phyloP scores from a whole-genome alignment of 2,329 filamentous ascomycete species.

The Neurospora sp. region DNA sequence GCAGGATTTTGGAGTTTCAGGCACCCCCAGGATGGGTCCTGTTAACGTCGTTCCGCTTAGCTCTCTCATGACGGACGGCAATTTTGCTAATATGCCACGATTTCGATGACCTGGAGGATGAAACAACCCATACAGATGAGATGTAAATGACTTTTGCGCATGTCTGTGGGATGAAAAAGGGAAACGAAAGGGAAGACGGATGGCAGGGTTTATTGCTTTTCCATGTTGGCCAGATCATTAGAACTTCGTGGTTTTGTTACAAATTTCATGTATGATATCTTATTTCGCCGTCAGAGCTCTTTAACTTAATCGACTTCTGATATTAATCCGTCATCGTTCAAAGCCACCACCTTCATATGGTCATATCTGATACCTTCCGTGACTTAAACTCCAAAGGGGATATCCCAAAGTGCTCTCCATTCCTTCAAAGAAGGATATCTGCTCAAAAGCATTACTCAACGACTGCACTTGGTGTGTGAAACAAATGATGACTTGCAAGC shows the following conservation, averaged over 20 bases:
- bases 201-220: constrained; percentile 1
- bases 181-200: not conserved
- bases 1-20: constrained; percentile 2
- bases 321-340: not conserved
- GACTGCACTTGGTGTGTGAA: not conserved
- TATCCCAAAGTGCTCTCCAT: too few relatives aligned
- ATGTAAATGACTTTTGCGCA: not conserved
- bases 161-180: not conserved
- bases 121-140: not conserved
- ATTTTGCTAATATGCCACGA: not conserved
- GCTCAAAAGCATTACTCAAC: not conserved
- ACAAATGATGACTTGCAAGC: too few relatives aligned
- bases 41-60: not conserved
- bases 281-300: not conserved
- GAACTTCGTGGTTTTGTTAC: constrained; percentile 6
- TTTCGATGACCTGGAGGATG: not conserved
- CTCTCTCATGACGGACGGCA: not conserved
- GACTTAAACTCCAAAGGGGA: not conserved
- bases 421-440: not conserved
- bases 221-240: not conserved
- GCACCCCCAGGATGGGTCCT: constrained; percentile 2
- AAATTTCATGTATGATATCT: constrained; percentile 14
- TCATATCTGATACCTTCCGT: not conserved
- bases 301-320: not conserved
- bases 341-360: not conserved